A percentile compares a stretch with the other conserved stretches of the same genome.
Conservation (phyloP, 257 asterid genomes). For the Phtheirospermum japonicum region DNA sequence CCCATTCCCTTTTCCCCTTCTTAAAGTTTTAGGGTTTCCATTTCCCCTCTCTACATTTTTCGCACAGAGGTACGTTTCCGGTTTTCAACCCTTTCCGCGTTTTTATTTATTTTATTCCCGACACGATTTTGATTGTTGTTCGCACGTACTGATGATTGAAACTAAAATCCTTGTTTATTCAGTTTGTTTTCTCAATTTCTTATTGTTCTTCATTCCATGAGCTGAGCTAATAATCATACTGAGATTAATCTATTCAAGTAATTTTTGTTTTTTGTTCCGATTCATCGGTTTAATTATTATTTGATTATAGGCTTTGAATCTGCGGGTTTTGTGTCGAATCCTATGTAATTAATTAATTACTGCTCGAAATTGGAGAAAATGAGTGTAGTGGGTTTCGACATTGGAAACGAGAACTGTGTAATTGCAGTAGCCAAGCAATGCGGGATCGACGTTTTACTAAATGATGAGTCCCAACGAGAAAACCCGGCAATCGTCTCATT, state of each 20-base stretch:
- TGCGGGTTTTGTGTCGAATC: neutral
- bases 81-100: slow-evolving; percentile 26
- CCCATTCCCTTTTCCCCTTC: slow-evolving; percentile 23
- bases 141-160: slow-evolving; percentile 21
- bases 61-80: slow-evolving; percentile 33
- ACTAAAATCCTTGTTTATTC: slow-evolving; percentile 8
- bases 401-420: slow-evolving; percentile 95
- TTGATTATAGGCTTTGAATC: neutral
- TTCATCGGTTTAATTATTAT: neutral
- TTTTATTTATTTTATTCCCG: neutral
- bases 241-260: slow-evolving; percentile 17
- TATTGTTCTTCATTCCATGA: neutral
- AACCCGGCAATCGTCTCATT: slow-evolving; percentile 87
- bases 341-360: slow-evolving; percentile 7
- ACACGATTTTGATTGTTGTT: slow-evolving; percentile 28
- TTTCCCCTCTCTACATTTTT: slow-evolving; percentile 7
- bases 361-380: slow-evolving; percentile 33
- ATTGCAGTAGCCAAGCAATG: slow-evolving; percentile 80
- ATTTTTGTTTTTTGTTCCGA: neutral
- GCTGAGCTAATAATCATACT: neutral
- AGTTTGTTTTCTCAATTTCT: neutral
- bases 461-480: slow-evolving; percentile 89
- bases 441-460: slow-evolving; percentile 81
- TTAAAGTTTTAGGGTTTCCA: slow-evolving; percentile 47
- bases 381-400: slow-evolving; percentile 89